Evolutionary conservation across 768 basidiomycete genomes (phyloP), one percentile per base, ranked within the genome.

Genomic region (Amanita thiersii): DNA sequence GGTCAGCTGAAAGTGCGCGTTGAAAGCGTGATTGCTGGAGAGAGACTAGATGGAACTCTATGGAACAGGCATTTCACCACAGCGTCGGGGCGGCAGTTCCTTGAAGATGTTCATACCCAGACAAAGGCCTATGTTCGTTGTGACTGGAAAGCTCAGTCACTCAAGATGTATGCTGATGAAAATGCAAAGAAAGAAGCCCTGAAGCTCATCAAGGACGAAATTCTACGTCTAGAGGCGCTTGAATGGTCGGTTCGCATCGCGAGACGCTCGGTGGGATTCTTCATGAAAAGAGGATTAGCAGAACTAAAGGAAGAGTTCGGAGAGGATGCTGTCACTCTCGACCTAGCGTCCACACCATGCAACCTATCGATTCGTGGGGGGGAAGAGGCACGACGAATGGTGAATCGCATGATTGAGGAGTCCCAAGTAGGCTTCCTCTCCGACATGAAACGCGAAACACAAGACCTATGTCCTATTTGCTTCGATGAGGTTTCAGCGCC

Each of bases 1-100:
- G 79, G 79, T 2, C 63, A 70, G 3, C 49, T 81, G 45, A 81
- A 79, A 57, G 79, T 80, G 10, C 60, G 77, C 39, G 73, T 75
- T 0, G 79, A 81, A 53, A 69, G 60, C 40, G 52, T 81, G 28
- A 69, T 66, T 2, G 63, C 62, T 15, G 79, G 79, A 4, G 69
- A 73, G 32, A 69, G 59, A 24, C 57, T 80, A 7, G 64, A 59
- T 28, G 44, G 58, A 2, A 58, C 58, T 3, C 63, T 64, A 19
- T 81, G 77, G 77, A 76, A 79, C 54, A 56, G 63, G 21, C 62
- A 64, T 0, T 63, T 79, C 44, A 52, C 37, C 29, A 46, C 21
- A 24, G 4, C 48, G 14, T 46, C 52, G 19, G 62, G 59, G 5
- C 62, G 53, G 34, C 25, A 47, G 1, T 72, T 75, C 40, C 50